These are phyloP conservation scores for Tetrapisispora arboricola DNA, from an alignment of 805 yeast genomes.

Conservation along the genomic window DNA sequence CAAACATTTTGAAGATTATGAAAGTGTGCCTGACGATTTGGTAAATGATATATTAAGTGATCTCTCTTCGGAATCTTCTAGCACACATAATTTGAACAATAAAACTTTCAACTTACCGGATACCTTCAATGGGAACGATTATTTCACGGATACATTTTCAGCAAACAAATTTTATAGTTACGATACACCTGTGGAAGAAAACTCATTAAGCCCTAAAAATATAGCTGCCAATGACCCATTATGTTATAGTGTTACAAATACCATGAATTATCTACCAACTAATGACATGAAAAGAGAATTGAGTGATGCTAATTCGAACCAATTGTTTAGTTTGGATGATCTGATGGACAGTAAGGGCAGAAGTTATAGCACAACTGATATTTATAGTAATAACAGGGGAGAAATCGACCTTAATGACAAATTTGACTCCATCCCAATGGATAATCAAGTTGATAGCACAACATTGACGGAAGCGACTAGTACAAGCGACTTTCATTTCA, in stretches of 20 bases:
- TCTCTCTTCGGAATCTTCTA: too few relatives aligned
- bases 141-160: background rate
- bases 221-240: background rate
- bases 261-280: background rate
- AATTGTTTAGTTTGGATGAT: background rate
- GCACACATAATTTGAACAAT: too few relatives aligned
- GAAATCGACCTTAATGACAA: background rate
- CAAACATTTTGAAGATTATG: background rate
- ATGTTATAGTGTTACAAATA: background rate
- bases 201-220: background rate
- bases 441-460: background rate
- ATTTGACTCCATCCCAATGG: background rate
- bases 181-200: background rate
- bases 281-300: background rate
- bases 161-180: background rate
- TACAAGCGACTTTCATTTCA: background rate
- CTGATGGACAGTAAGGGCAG: background rate
- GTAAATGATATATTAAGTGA: background rate
- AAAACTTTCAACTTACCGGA: too few relatives aligned
- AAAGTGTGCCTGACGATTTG: background rate
- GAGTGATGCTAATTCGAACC: background rate
- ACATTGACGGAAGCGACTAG: background rate
- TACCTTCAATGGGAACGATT: background rate
- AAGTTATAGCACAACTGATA: slow-evolving; percentile 1
- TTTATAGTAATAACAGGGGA: background rate